Evolutionary conservation across 1,284 basidiomycete genomes (phyloP).

Genomic region (Cutaneotrichosporon sp.): DNA sequence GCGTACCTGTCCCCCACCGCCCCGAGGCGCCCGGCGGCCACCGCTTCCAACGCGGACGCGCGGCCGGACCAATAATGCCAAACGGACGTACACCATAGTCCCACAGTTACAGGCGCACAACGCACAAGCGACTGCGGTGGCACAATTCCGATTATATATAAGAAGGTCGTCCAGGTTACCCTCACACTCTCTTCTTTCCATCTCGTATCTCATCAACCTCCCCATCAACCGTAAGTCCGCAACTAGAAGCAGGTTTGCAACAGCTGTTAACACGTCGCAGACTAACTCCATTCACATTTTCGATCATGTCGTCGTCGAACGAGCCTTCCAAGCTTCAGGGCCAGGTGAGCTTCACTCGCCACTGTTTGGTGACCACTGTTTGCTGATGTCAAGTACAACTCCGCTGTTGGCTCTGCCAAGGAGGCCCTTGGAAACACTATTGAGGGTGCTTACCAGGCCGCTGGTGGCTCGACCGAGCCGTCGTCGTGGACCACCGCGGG

Average conservation of each 20-base stretch:
- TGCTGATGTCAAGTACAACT: conserved; percentile 34
- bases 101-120: too few species aligned
- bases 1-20: too few species aligned
- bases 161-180: not conserved
- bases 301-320: too few species aligned
- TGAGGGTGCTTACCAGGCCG: conserved; percentile 52
- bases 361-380: not conserved
- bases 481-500: conserved; percentile 19
- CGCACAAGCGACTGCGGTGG: too few species aligned
- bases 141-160: too few species aligned
- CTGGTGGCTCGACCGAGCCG: conserved; percentile 38
- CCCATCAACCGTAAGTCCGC: too few species aligned
- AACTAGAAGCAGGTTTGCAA: too few species aligned
- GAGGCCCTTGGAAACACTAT: conserved; percentile 54
- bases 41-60: too few species aligned
- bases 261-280: too few species aligned
- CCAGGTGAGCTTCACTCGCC: conserved; percentile 45
- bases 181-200: not conserved
- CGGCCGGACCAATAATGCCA: too few species aligned
- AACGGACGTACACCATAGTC: too few species aligned
- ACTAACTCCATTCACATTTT: conserved; percentile 1
- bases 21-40: too few species aligned
- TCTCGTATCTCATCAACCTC: not conserved
- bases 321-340: conserved; percentile 59
- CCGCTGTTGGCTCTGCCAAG: conserved; percentile 42